A percentile compares a stretch with the other conserved stretches of the same genome.
Evolutionary conservation across 257 asterid species (phyloP).

Genomic region (Fraxinus cuspidata): DNA sequence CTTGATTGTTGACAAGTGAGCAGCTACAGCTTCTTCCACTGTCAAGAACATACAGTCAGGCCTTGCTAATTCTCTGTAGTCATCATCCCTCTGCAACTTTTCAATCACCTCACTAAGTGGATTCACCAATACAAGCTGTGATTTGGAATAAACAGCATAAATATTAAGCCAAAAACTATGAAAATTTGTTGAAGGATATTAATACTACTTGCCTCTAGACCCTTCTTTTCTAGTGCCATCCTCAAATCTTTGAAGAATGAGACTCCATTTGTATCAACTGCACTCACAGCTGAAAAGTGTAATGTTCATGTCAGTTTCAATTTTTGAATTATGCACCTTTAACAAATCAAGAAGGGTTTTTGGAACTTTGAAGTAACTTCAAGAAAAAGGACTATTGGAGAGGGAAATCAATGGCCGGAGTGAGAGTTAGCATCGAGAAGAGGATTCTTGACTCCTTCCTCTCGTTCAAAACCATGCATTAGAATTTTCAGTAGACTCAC

Average conservation of each 20-base stretch:
- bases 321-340: no score
- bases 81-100: slow-evolving; percentile 59
- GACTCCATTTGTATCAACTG: slow-evolving; percentile 75
- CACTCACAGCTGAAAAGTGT: slow-evolving; percentile 61
- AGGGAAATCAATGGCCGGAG: not conserved
- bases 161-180: not conserved
- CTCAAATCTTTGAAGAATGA: slow-evolving; percentile 77
- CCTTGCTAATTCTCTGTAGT: slow-evolving; percentile 47
- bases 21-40: slow-evolving; percentile 74
- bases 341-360: no score
- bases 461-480: no score
- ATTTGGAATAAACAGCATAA: not conserved
- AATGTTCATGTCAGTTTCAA: not conserved
- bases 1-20: slow-evolving; percentile 54
- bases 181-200: not conserved
- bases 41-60: slow-evolving; percentile 76
- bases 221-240: slow-evolving; percentile 57
- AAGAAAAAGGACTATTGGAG: no score
- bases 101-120: slow-evolving; percentile 83
- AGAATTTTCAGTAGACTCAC: slow-evolving; percentile 39
- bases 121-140: slow-evolving; percentile 81
- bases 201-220: slow-evolving; percentile 56
- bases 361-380: no score
- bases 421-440: no score
- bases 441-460: no score